Conservation (phyloP, 129 eudicot species). For the Tagetes erecta region DNA sequence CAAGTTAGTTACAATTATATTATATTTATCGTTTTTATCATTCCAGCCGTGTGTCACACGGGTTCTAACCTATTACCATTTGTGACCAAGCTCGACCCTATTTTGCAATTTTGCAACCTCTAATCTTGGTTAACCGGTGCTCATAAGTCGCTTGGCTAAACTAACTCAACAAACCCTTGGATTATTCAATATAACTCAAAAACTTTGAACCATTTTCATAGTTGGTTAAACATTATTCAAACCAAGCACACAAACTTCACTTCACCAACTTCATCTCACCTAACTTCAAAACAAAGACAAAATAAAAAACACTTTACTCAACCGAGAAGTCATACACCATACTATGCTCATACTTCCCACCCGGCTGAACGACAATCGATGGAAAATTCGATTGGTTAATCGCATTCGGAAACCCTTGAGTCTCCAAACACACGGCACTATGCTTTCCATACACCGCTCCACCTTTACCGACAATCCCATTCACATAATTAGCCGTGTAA, state of each 20-base stretch:
- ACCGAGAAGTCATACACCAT: slow-evolving; percentile 83
- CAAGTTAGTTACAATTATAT: too few relatives aligned
- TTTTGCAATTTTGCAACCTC: too few relatives aligned
- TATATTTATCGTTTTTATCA: too few relatives aligned
- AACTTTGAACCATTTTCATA: neutral
- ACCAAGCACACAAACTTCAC: neutral
- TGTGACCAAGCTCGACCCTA: too few relatives aligned
- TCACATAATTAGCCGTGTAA: slow-evolving; percentile 79
- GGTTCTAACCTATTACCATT: too few relatives aligned
- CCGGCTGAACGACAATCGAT: slow-evolving; percentile 69
- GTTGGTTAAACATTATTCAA: neutral
- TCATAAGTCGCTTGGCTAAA: too few relatives aligned
- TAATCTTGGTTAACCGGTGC: too few relatives aligned
- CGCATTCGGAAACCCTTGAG: slow-evolving; percentile 92
- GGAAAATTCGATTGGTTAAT: slow-evolving; percentile 74
- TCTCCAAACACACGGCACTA: slow-evolving; percentile 79
- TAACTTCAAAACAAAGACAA: neutral
- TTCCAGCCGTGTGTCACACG: too few relatives aligned
- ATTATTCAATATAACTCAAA: too few relatives aligned
- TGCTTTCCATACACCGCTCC: slow-evolving; percentile 81
- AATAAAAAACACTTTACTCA: slow-evolving; percentile 38
- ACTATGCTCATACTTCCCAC: slow-evolving; percentile 75
- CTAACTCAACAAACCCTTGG: too few relatives aligned
- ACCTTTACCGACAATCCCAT: slow-evolving; percentile 79
- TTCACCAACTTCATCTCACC: neutral